A percentile compares a stretch with the other conserved stretches of the same genome.
Evolutionary conservation across 257 asterid species (phyloP).

Genomic region (Coffea canephora): DNA sequence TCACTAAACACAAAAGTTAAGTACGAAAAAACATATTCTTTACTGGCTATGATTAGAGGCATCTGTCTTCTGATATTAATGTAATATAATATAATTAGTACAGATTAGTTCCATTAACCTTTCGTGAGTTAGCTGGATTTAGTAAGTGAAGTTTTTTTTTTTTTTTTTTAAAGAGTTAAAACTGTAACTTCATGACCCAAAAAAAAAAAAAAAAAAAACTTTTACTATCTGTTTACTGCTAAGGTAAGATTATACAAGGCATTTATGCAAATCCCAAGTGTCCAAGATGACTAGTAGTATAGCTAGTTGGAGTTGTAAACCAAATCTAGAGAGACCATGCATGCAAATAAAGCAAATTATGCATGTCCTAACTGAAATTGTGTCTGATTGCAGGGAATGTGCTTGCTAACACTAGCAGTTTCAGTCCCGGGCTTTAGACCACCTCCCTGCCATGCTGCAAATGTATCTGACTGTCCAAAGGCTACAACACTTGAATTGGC

Average conservation of each 20-base stretch:
- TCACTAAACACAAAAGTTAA: background rate
- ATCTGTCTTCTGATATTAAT: background rate
- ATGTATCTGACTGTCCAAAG: slow-evolving; percentile 38
- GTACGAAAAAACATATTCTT: background rate
- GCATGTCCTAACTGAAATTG: background rate
- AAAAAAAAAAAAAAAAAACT: too few species aligned
- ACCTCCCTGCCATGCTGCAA: slow-evolving; percentile 47
- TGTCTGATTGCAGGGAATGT: slow-evolving; percentile 60
- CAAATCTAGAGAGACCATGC: background rate
- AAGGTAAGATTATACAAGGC: background rate
- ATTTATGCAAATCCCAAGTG: background rate
- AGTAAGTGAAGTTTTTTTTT: too few species aligned
- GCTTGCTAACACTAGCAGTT: slow-evolving; percentile 61
- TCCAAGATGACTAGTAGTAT: background rate
- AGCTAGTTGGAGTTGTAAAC: background rate
- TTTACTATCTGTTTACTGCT: background rate
- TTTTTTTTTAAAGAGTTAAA: too few species aligned
- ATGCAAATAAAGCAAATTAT: background rate
- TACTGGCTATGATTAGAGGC: background rate
- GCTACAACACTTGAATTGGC: slow-evolving; percentile 55
- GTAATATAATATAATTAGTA: too few species aligned
- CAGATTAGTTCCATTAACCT: background rate
- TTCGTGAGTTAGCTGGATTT: too few species aligned
- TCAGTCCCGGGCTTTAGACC: slow-evolving; percentile 70
- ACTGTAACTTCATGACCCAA: too few species aligned